Percentiles rank a stretch among this genome's conserved stretches.
phyloP scores from a whole-genome alignment of 2,329 filamentous ascomycete genomes.

The Arthrobotrys conoides region DNA sequence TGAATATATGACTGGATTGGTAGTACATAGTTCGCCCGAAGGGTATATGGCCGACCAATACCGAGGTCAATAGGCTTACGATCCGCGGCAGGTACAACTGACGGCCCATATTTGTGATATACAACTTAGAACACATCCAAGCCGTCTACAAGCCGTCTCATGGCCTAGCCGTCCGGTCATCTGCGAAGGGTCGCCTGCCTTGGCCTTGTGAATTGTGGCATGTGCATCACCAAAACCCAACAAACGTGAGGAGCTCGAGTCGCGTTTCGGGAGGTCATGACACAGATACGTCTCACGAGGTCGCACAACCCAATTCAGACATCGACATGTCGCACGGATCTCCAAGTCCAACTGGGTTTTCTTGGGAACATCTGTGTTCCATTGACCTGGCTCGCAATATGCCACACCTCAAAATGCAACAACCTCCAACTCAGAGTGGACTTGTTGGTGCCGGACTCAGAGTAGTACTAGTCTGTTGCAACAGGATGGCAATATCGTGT shows the following conservation, averaged over 20 bases:
- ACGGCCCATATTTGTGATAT: conserved; percentile 8
- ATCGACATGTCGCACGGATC: conserved; percentile 18
- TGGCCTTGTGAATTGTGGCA: background rate
- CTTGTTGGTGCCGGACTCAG: background rate
- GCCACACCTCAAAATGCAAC: conserved; percentile 40
- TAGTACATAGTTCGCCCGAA: background rate
- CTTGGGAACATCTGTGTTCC: conserved; percentile 4
- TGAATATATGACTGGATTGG: background rate
- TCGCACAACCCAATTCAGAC: conserved; percentile 24
- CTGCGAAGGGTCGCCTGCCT: background rate
- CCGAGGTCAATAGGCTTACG: background rate
- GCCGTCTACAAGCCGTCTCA: conserved; percentile 4
- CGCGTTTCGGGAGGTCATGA: background rate
- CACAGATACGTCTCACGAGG: conserved; percentile 15
- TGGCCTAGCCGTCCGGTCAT: background rate
- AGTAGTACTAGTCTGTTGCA: background rate
- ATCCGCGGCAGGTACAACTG: conserved; percentile 1
- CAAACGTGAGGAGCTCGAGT: background rate
- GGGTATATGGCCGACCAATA: background rate
- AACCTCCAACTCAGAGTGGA: background rate
- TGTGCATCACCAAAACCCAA: background rate
- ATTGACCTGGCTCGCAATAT: background rate
- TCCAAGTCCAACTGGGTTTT: background rate
- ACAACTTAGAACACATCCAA: background rate
- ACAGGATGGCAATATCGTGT: background rate